Base-by-base conservation (phyloP, 257 asterid genomes). In the Solanum pennellii region DNA sequence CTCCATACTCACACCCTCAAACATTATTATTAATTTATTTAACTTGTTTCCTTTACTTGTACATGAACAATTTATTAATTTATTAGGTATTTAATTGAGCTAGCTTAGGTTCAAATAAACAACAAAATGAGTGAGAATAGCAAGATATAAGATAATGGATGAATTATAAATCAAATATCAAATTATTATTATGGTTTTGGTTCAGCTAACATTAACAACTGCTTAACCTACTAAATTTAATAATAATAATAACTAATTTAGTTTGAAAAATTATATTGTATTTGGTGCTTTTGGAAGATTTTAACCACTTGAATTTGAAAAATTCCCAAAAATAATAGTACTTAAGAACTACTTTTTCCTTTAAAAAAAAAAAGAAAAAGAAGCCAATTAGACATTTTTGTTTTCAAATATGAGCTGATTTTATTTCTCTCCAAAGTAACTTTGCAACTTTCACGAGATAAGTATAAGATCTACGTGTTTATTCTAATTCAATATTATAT, bases 101-200 rank as follows among this genome's bases (percentile, higher is more conserved):
- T 12, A 74, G 82, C 39, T 74, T 74, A 21, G 29, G 47, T 9
- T 73, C 80, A 73, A 35, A 45, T 79, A 25, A 42, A 8, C 65
- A 77, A 76, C 60, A 41, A 76, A 76, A 25, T 76, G 12, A 76
- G 21, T 12, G 23, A 41, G 83, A n/a, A n/a, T 41, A 3, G 27
- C 56, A 41, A 76, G 12, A 52, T 76, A 76, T 37, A 44, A n/a
- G 39, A 23, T 14, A 14, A 42, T n/a, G 7, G 37, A 41, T 31
- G 2, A 75, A 75, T 44, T 23, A 42, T 8, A 52, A 44, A 77
- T 44, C 9, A 25, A 77, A 44, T 42, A 77, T 77, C 9, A 4
- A 42, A 7, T n/a, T n/a, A n/a, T 13, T n/a, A 76, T 77, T 77
- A 42, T 42, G 62, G 62, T 77, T 77, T 45, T 79, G 42, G 84